Base-by-base conservation (phyloP, 176 grass and related monocot genomes). In the Phyllostachys edulis region DNA sequence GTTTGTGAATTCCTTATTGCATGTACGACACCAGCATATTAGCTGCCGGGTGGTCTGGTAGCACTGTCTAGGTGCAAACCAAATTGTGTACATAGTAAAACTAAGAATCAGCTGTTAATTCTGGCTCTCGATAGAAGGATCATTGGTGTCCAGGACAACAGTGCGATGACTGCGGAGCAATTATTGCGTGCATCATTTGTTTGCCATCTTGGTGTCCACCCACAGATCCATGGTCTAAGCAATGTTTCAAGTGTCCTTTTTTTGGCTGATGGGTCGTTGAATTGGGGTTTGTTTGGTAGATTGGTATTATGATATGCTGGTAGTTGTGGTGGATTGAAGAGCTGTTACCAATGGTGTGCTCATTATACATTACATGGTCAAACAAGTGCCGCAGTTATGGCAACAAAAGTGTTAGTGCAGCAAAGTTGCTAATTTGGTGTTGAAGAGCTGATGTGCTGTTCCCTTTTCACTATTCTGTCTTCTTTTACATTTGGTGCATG, bases 1-100 rank as follows among this genome's bases (percentile, higher is more conserved):
- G 2, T 78, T 78, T 82, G 26, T 17, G 14, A 87, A 81, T 75
- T 65, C 36, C 14, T 57, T 55, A 2, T 45, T 71, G 18, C 21
- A 5, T 74, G 59, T 41, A 74, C 10, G 37, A 9, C 34, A 15
- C 1, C 57, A 4, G 9, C 49, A 27, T 57, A 54, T 59, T 71
- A 18, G 55, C 47, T 24, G 27, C 69, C 85, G 13, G 21, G 27
- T 52, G 18, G 2, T 44, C 23, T 14, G 16, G 21, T 80, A 9
- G 65, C 29, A 77, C 3, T 44, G 18, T 18, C 24, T 78, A 71
- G 54, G 9, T 71, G 16, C 42, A 70, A 69, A 82, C 39, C 23
- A 6, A 24, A 37, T 36, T 37, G 5, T 39, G 3, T 56, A 12
- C 6, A 57, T 71, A 21, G 12, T 67, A 7, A 34, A 85, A 68